Base-by-base conservation (phyloP, 2,329 filamentous ascomycete species). In the Claviceps africana region DNA sequence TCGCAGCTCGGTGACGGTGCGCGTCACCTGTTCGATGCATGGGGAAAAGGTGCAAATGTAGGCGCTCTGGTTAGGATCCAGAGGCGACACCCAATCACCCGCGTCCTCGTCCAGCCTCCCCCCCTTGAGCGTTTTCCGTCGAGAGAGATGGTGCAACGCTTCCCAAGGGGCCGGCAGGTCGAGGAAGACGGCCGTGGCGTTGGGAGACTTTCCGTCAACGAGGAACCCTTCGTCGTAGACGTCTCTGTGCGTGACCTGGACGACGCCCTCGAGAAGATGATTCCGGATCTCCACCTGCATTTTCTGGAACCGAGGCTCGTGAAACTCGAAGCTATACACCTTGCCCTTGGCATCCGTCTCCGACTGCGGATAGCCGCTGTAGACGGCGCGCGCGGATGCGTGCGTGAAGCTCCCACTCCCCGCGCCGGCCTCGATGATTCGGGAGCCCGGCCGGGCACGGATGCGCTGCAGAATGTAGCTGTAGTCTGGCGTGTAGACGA, bases 1-100 rank as follows among this genome's bases (percentile, higher is more conserved):
- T 51, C 91, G 83, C 67, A 98, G 77, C 13, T 81, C 79, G 11
- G 86, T 84, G 51, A 95, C 83, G 0, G 93, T 97, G 52, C 83
- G 81, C 51, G 86, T 88, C 22, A 94, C 91, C 71, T 98, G 93
- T 69, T 98, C 93, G 58, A 98, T 94, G 67, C 93, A 98, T 0
- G 93, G 93, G 1, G 86, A 94, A 70, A 98, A 98, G 0, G 89
- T 94, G 72, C 93, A 98, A 51, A 98, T 78, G 62, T 93, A 78
- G 1, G 84, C 80, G 5, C 85, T 77, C 43, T 79, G 76, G n/a
- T 76, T 75, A 0, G 87, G 82, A 58, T 93, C 83, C 11, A 97
- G 74, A 0, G 79, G 75, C 0, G 79, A 83, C 17, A 75, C 64
- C 71, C 77, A 82, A 40, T 53, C 58, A 25, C 56, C 47, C 47